Conservation (phyloP, 768 basidiomycete genomes). For the Lyophyllum shimeji region DNA sequence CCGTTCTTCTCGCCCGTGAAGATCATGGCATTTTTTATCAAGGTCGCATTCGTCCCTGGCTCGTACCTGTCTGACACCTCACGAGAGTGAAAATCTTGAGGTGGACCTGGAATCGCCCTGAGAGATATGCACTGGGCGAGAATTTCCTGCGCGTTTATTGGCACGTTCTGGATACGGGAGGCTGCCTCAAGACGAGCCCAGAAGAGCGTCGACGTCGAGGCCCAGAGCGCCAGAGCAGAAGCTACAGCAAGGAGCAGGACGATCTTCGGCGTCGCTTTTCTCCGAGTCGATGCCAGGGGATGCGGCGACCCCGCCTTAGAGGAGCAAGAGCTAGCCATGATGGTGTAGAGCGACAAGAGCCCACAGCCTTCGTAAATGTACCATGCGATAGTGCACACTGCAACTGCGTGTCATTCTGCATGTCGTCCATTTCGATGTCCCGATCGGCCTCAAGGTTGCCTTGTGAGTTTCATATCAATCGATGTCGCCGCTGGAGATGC, state of each 20-base stretch:
- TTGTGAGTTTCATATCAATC: constrained; percentile 7
- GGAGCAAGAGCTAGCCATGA: constrained; percentile 22
- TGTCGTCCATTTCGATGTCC: neutral
- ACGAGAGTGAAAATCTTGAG: constrained; percentile 36
- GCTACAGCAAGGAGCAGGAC: constrained; percentile 14
- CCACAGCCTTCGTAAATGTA: neutral
- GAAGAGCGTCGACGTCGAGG: constrained; percentile 6
- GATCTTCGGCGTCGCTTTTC: constrained; percentile 5
- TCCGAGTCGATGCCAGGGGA: constrained; percentile 2
- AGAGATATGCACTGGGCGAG: constrained; percentile 51
- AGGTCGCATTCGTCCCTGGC: constrained; percentile 60
- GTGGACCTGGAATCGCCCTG: constrained; percentile 45
- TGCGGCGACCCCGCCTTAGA: neutral
- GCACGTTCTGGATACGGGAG: constrained; percentile 12
- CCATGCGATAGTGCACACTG: constrained; percentile 7
- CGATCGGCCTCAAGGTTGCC: neutral
- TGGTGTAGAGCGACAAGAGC: constrained; percentile 11
- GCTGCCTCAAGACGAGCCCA: neutral
- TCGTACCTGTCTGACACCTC: constrained; percentile 66
- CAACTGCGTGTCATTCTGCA: constrained; percentile 12
- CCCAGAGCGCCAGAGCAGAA: constrained; percentile 14
- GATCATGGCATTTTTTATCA: constrained; percentile 72
- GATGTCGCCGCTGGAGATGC: neutral
- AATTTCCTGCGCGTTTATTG: constrained; percentile 29
- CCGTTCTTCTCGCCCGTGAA: constrained; percentile 60